Percentiles rank a stretch among this genome's conserved stretches.
These are phyloP conservation scores for Selaginella moellendorffii DNA, from an alignment of 75 land plant genomes.

Conservation along the genomic window DNA sequence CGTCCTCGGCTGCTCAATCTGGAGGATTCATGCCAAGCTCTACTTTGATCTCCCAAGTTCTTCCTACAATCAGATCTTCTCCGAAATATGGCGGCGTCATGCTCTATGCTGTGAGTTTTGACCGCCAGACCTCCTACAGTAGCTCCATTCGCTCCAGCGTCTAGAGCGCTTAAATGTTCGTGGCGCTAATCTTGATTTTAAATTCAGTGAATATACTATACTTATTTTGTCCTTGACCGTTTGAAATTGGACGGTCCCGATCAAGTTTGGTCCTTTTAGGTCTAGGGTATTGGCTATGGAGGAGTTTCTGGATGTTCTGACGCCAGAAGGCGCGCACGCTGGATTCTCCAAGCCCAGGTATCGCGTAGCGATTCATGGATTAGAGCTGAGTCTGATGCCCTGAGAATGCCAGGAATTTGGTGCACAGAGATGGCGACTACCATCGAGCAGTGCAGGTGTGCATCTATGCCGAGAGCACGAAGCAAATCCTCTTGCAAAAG, in stretches of 20 bases:
- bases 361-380: too few relatives aligned
- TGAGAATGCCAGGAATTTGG: constrained; percentile 22
- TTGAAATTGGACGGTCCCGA: too few relatives aligned
- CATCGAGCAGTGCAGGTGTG: constrained; percentile 80
- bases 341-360: background rate
- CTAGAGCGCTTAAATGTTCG: too few relatives aligned
- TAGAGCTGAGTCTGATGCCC: too few relatives aligned
- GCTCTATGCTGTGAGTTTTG: constrained; percentile 32
- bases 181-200: too few relatives aligned
- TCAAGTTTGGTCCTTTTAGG: too few relatives aligned
- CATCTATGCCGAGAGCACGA: constrained; percentile 74
- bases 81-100: constrained; percentile 35
- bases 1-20: constrained; percentile 31
- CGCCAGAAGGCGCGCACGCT: background rate
- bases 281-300: background rate
- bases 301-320: background rate
- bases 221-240: too few relatives aligned
- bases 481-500: constrained; percentile 58
- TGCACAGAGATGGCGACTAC: constrained; percentile 82
- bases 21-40: constrained; percentile 26
- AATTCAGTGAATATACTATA: too few relatives aligned
- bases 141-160: too few relatives aligned
- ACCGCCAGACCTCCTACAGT: constrained; percentile 21
- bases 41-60: constrained; percentile 21
- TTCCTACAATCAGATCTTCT: constrained; percentile 26